Percentiles rank a stretch among this genome's conserved stretches.
phyloP scores from a whole-genome alignment of 768 basidiomycete genomes.

The Russula sp. region DNA sequence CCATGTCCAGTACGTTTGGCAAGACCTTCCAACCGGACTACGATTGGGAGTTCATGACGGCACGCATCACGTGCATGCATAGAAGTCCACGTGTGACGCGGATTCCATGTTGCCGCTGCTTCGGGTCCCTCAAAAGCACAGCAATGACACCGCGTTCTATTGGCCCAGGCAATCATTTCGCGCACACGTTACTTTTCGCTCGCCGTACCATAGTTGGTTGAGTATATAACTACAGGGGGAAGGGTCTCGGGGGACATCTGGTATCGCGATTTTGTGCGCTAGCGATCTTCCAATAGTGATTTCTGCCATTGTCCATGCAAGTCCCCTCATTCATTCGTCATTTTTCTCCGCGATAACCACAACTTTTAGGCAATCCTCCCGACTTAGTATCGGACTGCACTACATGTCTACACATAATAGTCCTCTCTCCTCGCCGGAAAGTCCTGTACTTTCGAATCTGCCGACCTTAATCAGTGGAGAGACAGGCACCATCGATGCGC shows the following conservation, averaged over 20 bases:
- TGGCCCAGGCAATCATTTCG: constrained; percentile 18
- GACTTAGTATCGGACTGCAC: too few relatives aligned
- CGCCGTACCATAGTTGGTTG: not conserved
- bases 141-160: constrained; percentile 3
- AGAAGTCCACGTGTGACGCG: not conserved
- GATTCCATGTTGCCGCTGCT: not conserved
- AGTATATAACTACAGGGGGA: constrained; percentile 12
- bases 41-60: constrained; percentile 25
- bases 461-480: too few relatives aligned
- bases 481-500: too few relatives aligned
- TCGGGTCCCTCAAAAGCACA: constrained; percentile 23
- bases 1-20: constrained; percentile 16
- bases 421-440: too few relatives aligned
- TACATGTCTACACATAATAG: too few relatives aligned
- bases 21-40: constrained; percentile 21
- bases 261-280: too few relatives aligned
- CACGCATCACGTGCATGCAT: not conserved
- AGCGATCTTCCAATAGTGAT: too few relatives aligned
- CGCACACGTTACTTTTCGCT: not conserved
- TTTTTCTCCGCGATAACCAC: too few relatives aligned
- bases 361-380: too few relatives aligned
- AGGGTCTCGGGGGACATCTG: constrained; percentile 24
- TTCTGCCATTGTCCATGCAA: too few relatives aligned
- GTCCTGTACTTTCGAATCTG: too few relatives aligned
- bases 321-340: too few relatives aligned